Base-by-base conservation (phyloP, 148 eudicot species). In the Rhododendron molle region DNA sequence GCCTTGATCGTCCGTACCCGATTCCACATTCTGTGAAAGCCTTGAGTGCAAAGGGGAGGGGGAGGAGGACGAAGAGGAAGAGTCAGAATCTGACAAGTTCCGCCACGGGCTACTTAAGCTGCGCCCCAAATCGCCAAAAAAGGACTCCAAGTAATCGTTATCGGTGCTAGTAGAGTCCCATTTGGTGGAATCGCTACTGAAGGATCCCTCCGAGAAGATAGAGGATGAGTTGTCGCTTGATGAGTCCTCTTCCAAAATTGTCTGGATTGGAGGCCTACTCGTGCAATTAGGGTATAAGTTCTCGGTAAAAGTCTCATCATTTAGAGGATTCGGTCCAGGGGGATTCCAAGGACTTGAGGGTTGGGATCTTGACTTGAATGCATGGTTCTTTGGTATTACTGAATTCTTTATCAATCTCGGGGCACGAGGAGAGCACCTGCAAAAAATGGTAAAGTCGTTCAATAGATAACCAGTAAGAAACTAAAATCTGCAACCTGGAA, bases 341-440 rank as follows among this genome's bases (percentile, higher is more conserved):
- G 67, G 60, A 85, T 88, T 86, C 87, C 88, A 90, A 47, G 88
- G 58, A 38, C 83, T 87, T 20, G 26, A 36, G 34, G 88, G 65
- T 38, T 87, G 78, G 14, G 86, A 82, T 84, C 86, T 90, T 62
- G 84, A 84, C 26, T 85, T 85, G 38, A 85, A 52, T 34, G 84
- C 56, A 3, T 88, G 85, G 72, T 56, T 83, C 85, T 89, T 92
- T 28, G 65, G 87, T 78, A 89, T 52, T 47, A 90, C 50, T 65
- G 90, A 88, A 83, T 85, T 91, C 90, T 95, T 90, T 71, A 94
- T 87, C 62, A 91, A 90, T 87, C 88, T 91, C 44, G 99, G 98
- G 86, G 95, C 99, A 74, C 99, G 94, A 12, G 99, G 98, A 5
- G 96, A 96, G 90, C 91, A 91, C 93, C 99, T 96, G 88, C 26